These are phyloP conservation scores for Cyberlindnera samutprakarnensis DNA, from an alignment of 805 yeast genomes.

Conservation along the genomic window DNA sequence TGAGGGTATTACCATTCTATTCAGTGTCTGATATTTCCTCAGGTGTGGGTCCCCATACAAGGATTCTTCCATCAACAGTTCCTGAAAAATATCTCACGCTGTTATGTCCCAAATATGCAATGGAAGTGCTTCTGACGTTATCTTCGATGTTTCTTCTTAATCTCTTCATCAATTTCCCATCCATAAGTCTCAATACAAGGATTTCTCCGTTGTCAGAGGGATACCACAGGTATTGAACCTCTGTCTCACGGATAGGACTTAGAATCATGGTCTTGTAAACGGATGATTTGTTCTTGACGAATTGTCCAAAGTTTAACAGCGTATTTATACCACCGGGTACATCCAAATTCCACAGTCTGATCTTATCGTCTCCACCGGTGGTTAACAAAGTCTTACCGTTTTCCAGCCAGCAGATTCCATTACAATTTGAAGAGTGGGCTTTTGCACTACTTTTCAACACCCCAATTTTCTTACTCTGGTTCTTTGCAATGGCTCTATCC, in stretches of 20 bases:
- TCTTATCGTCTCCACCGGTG: constrained; percentile 74
- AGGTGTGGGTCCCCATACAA: constrained; percentile 47
- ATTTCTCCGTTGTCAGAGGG: constrained; percentile 76
- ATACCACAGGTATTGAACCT: constrained; percentile 49
- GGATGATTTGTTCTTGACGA: constrained; percentile 54
- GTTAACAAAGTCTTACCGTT: constrained; percentile 56
- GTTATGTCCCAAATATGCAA: constrained; percentile 40
- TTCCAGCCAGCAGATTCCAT: constrained; percentile 71
- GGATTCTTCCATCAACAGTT: constrained; percentile 58
- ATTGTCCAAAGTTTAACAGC: constrained; percentile 70
- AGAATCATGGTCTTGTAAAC: constrained; percentile 20
- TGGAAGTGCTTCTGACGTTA: constrained; percentile 39
- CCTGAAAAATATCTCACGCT: constrained; percentile 48
- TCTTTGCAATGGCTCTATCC: constrained; percentile 12
- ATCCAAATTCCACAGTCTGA: constrained; percentile 69
- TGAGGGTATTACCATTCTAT: too few species aligned
- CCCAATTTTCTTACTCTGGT: constrained; percentile 17
- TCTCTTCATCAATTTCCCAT: constrained; percentile 57
- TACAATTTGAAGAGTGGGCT: constrained; percentile 75
- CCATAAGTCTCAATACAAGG: constrained; percentile 45
- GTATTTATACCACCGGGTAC: constrained; percentile 48
- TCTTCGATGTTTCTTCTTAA: constrained; percentile 38
- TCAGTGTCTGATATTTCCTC: too few species aligned
- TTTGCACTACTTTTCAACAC: constrained; percentile 24
- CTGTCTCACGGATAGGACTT: constrained; percentile 40